Percentiles rank a stretch among this genome's conserved stretches.
Conservation (phyloP, 106 monocot genomes). For the Dendrobium chrysotoxum region DNA sequence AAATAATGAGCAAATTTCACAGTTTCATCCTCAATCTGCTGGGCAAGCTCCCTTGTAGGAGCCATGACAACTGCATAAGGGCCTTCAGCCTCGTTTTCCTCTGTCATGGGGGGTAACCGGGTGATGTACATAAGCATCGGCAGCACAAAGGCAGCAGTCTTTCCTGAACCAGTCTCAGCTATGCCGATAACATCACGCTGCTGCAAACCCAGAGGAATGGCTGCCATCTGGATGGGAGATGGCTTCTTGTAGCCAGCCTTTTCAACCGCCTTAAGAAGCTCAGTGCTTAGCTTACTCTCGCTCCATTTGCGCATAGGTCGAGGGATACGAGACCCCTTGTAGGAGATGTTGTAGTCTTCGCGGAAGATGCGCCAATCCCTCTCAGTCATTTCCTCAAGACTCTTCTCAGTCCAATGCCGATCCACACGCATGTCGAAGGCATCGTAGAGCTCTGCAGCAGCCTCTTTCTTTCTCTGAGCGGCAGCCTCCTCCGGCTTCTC, state of each 20-base stretch:
- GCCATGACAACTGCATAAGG: conserved; percentile 99
- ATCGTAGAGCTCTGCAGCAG: conserved; percentile 80
- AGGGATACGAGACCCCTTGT: conserved; percentile 78
- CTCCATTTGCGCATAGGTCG: conserved; percentile 85
- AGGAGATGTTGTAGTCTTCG: conserved; percentile 94
- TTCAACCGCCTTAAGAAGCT: conserved; percentile 81
- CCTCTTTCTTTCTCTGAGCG: conserved; percentile 56
- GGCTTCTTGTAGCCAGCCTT: conserved; percentile 83
- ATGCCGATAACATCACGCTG: conserved; percentile 96
- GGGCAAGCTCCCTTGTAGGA: conserved; percentile 92
- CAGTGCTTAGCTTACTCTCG: conserved; percentile 65
- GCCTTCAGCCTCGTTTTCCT: conserved; percentile 90
- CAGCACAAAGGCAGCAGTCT: conserved; percentile 91
- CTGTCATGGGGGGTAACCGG: conserved; percentile 73
- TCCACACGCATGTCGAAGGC: conserved; percentile 96
- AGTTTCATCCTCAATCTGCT: conserved; percentile 97
- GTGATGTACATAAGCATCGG: conserved; percentile 94
- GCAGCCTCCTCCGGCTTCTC: conserved; percentile 70
- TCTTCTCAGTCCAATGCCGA: conserved; percentile 94
- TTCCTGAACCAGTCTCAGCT: conserved; percentile 96
- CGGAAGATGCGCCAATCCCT: conserved; percentile 96
- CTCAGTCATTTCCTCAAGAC: conserved; percentile 90
- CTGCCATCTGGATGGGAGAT: conserved; percentile 96
- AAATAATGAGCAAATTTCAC: conserved; percentile 91
- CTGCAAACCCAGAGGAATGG: conserved; percentile 93